A percentile compares a stretch with the other conserved stretches of the same genome.
Conservation (phyloP, 768 basidiomycete genomes). For the Solioccasus polychromus region DNA sequence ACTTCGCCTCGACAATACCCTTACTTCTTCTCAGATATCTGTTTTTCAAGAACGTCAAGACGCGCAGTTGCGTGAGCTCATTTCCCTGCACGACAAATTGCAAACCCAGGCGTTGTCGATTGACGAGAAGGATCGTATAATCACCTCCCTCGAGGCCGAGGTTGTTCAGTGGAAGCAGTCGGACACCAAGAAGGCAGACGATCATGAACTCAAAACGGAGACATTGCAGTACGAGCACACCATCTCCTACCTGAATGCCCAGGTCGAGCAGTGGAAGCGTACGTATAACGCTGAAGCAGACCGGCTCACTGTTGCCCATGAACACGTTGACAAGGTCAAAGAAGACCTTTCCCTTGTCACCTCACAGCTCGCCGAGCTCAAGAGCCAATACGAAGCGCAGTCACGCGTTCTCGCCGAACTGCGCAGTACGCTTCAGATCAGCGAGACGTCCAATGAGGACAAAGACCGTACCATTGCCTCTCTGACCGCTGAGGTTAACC, state of each 20-base stretch:
- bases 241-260: background rate
- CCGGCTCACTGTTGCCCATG: background rate
- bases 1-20: background rate
- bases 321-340: background rate
- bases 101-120: background rate
- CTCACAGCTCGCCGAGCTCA: background rate
- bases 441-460: no score
- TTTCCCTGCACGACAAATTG: background rate
- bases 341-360: background rate
- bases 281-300: background rate
- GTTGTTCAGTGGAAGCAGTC: background rate
- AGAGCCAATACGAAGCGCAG: background rate
- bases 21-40: background rate
- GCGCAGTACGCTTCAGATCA: no score
- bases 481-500: no score
- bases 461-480: no score
- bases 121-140: background rate
- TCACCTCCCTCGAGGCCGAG: background rate
- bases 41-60: background rate
- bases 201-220: background rate
- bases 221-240: background rate
- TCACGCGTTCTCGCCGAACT: no score
- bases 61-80: background rate
- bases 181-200: background rate
- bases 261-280: background rate